These are phyloP conservation scores for Aspergillus tanneri DNA, from an alignment of 2,329 filamentous ascomycete species.

Conservation along the genomic window DNA sequence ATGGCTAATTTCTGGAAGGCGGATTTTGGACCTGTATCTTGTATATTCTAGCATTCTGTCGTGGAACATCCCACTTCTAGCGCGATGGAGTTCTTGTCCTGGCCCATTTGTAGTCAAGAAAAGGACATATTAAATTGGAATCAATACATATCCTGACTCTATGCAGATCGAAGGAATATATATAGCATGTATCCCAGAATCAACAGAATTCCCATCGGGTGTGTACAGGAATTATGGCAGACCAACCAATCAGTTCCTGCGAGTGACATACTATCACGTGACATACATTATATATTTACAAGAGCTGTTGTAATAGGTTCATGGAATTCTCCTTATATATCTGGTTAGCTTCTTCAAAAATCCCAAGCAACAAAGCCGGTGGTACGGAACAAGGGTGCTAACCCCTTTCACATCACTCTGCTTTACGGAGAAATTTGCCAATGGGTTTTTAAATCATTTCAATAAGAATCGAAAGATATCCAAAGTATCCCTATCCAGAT, in stretches of 20 bases:
- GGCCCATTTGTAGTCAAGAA: neutral
- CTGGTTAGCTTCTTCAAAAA: no score
- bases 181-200: neutral
- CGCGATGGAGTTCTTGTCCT: constrained; percentile 9
- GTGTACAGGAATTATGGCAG: neutral
- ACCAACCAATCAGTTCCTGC: constrained; percentile 9
- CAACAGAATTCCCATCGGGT: neutral
- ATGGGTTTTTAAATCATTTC: no score
- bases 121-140: no score
- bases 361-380: no score
- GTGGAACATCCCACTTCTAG: constrained; percentile 12
- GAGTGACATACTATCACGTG: constrained; percentile 10
- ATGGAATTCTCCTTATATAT: no score
- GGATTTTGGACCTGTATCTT: constrained; percentile 13
- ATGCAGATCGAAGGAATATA: neutral
- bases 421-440: no score
- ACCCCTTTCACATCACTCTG: no score
- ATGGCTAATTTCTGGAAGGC: constrained; percentile 21
- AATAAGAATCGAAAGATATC: no score
- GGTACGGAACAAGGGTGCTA: no score
- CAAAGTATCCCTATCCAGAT: no score
- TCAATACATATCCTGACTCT: no score
- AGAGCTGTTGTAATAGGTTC: no score
- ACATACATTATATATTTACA: neutral
- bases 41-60: neutral